These are phyloP conservation scores for Lepidium africanum DNA, from an alignment of 345 rosid species.

Conservation along the genomic window DNA sequence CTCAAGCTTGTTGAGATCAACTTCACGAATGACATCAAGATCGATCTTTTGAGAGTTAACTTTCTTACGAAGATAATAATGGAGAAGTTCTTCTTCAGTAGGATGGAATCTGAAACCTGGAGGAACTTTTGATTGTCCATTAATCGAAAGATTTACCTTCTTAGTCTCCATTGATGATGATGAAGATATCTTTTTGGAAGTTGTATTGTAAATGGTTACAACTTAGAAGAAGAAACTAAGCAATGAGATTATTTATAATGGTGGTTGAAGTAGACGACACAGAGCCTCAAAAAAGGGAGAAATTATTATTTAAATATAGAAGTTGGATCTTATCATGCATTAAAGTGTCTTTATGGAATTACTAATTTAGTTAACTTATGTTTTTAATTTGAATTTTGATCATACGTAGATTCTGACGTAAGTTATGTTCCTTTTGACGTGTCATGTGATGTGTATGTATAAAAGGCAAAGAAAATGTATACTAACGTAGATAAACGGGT, in stretches of 20 bases:
- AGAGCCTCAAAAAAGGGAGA: background rate
- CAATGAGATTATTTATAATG: slow-evolving; percentile 68
- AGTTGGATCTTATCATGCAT: background rate
- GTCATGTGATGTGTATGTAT: slow-evolving; percentile 1
- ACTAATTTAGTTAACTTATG: background rate
- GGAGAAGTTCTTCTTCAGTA: slow-evolving; percentile 94
- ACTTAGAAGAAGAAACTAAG: slow-evolving; percentile 5
- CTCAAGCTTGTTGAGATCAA: slow-evolving; percentile 98
- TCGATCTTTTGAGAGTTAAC: slow-evolving; percentile 78
- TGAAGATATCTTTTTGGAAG: slow-evolving; percentile 1
- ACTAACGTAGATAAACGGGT: background rate
- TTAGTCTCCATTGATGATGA: slow-evolving; percentile 36
- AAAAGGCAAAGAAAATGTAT: background rate
- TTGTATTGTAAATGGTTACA: slow-evolving; percentile 38
- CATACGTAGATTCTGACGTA: slow-evolving; percentile 6
- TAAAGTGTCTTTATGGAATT: slow-evolving; percentile 18
- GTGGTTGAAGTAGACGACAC: slow-evolving; percentile 36
- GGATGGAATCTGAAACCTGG: slow-evolving; percentile 99
- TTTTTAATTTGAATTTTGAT: slow-evolving; percentile 2
- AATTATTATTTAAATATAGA: slow-evolving; percentile 18
- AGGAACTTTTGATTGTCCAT: slow-evolving; percentile 93
- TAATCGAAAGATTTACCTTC: slow-evolving; percentile 71
- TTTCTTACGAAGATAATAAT: slow-evolving; percentile 86
- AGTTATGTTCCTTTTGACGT: slow-evolving; percentile 13
- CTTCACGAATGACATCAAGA: slow-evolving; percentile 95